These are phyloP conservation scores for Polyplosphaeria fusca DNA, from an alignment of 495 filamentous ascomycete genomes.

Conservation along the genomic window DNA sequence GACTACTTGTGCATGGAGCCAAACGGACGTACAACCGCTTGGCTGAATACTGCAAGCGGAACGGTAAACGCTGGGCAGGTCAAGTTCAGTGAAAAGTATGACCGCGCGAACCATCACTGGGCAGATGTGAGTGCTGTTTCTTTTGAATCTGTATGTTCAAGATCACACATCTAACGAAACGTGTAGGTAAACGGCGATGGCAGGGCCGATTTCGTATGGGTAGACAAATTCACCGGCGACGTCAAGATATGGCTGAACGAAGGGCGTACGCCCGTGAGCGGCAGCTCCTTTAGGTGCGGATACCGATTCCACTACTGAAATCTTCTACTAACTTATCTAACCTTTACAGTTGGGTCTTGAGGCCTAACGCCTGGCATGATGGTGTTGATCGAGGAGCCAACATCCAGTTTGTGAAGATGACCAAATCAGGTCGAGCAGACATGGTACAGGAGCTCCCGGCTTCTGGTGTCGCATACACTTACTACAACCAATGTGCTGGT, in stretches of 20 bases:
- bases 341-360: neutral
- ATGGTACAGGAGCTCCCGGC: neutral
- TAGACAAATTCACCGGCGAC: neutral
- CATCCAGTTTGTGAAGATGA: neutral
- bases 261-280: neutral
- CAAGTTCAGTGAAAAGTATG: conserved; percentile 14
- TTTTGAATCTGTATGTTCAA: neutral
- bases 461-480: neutral
- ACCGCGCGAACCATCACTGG: conserved; percentile 30
- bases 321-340: no score
- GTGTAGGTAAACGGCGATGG: conserved; percentile 31
- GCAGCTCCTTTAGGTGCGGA: no score
- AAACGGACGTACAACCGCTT: conserved; percentile 1
- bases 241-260: neutral
- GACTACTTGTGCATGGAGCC: conserved; percentile 2
- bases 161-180: neutral
- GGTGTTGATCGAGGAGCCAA: neutral
- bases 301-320: no score
- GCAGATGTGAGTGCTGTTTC: conserved; percentile 32
- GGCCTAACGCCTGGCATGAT: neutral
- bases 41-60: neutral
- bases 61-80: conserved; percentile 9
- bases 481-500: neutral
- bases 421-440: neutral
- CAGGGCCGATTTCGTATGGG: conserved; percentile 25